Conservation (phyloP, 2,329 filamentous ascomycete species). For the Aspergillus costaricaensis region DNA sequence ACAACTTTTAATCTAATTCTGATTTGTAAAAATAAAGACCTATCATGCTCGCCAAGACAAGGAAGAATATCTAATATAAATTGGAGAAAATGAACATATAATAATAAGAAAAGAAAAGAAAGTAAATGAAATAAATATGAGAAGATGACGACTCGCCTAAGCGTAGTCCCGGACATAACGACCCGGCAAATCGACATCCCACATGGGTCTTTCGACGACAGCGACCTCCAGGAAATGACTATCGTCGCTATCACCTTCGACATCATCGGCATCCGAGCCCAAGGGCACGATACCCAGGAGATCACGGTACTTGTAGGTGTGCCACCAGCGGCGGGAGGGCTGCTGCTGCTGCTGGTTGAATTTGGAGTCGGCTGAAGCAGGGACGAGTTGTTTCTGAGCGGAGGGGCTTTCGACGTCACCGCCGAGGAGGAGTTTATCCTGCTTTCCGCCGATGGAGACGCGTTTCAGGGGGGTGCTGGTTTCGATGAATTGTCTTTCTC, state of each 20-base stretch:
- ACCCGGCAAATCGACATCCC: constrained; percentile 76
- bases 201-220: constrained; percentile 81
- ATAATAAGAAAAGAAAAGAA: background rate
- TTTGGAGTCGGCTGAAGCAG: constrained; percentile 25
- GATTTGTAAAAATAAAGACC: constrained; percentile 6
- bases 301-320: constrained; percentile 91
- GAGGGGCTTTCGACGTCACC: constrained; percentile 22
- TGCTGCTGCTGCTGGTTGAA: constrained; percentile 20
- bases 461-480: constrained; percentile 25
- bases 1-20: constrained; percentile 19
- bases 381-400: constrained; percentile 27
- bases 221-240: constrained; percentile 67
- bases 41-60: constrained; percentile 17
- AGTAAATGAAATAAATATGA: background rate
- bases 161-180: constrained; percentile 64
- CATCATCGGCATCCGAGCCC: constrained; percentile 35
- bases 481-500: constrained; percentile 25
- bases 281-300: constrained; percentile 74
- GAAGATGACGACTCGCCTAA: background rate
- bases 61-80: background rate
- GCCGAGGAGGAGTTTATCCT: constrained; percentile 18
- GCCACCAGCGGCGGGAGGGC: constrained; percentile 59
- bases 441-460: constrained; percentile 9
- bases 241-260: constrained; percentile 14
- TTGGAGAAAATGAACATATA: background rate